These are phyloP conservation scores for Amanita pallidorosea DNA, from an alignment of 768 basidiomycete genomes.

Conservation along the genomic window DNA sequence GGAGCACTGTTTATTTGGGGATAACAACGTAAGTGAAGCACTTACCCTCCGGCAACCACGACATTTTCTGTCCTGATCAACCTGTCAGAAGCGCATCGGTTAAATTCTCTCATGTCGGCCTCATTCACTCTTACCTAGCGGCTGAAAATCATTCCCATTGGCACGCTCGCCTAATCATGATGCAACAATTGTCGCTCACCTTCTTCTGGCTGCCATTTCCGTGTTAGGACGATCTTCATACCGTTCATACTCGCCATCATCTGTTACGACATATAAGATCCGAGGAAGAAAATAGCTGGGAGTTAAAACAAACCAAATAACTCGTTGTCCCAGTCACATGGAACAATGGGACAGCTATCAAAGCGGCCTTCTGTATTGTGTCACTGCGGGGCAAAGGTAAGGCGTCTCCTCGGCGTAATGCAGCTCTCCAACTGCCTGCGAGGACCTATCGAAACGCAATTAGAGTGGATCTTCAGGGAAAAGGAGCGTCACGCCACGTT, in stretches of 20 bases:
- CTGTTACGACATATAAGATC: conserved; percentile 8
- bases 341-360: conserved; percentile 49
- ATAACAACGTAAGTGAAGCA: neutral
- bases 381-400: conserved; percentile 19
- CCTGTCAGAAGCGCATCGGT: conserved; percentile 11
- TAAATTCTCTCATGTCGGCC: neutral
- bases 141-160: conserved; percentile 11
- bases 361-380: conserved; percentile 27
- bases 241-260: conserved; percentile 33
- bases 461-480: conserved; percentile 2
- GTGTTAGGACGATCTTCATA: conserved; percentile 35
- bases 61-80: conserved; percentile 36
- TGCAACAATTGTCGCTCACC: conserved; percentile 17
- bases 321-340: conserved; percentile 40
- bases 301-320: conserved; percentile 9
- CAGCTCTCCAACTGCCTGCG: conserved; percentile 21
- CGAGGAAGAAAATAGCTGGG: neutral
- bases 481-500: conserved; percentile 20
- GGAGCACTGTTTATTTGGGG: neutral
- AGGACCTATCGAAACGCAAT: conserved; percentile 16
- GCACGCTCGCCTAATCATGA: neutral
- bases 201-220: conserved; percentile 39
- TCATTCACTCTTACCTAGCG: conserved; percentile 17
- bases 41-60: conserved; percentile 32
- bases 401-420: conserved; percentile 27